Evolutionary conservation across 495 filamentous ascomycete species (phyloP), one percentile per base, ranked within the genome.

Genomic region (Annulohypoxylon stygium): DNA sequence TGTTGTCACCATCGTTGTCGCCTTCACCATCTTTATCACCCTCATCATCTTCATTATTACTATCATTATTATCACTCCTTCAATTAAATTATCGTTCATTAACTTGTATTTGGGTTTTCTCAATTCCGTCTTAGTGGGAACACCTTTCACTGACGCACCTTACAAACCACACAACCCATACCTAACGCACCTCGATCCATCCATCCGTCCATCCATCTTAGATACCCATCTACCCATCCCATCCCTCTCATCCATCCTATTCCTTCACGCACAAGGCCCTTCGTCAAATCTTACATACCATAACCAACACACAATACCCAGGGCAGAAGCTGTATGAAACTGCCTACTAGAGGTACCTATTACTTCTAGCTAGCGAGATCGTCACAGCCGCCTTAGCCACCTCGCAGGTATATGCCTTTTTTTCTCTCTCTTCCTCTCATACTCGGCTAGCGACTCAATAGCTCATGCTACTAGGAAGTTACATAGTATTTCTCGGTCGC

Each of bases 401-500:
- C 68, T 58, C 54, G 41, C 67, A 68, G 61, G 64, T 65, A 70
- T 59, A 59, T 67, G 47, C 54, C 57, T 0, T 18, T 41, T 54
- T 54, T 5, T 33, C 9, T 50, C 4, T 30, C 4, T 54, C 30
- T 33, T 26, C 11, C 4, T 54, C 5, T 54, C 25, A 54, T 71
- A 37, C 64, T 68, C 57, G 67, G 72, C 53, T 75, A 75, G 72
- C 67, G 63, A 71, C 63, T 75, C 67, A 75, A 75, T 75, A 75
- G 67, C 72, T 70, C 60, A 67, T 68, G 67, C 53, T 41, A 33
- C 53, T 41, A 34, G 69, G 34, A 67, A 60, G 45, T 60, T 60
- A 30, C 30, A 30, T 4, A 30, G 30, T 30, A 45, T 48, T 63
- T 58, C 39, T 71, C 61, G 51, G 67, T 71, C 72, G 72, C 72